Percentiles rank a stretch among this genome's conserved stretches.
Conservation (phyloP, 768 basidiomycete genomes). For the Daedalea quercina region DNA sequence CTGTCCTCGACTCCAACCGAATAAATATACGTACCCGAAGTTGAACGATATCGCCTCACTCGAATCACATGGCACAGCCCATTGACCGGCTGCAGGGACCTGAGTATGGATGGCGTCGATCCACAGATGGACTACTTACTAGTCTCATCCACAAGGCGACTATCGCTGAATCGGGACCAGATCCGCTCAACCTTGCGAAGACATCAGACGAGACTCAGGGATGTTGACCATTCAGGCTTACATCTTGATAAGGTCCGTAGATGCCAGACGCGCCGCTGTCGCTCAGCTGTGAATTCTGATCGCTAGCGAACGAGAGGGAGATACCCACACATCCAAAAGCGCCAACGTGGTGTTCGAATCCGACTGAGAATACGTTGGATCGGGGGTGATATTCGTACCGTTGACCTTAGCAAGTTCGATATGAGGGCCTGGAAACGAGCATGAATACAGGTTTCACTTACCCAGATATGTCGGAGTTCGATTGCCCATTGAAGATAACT, state of each 20-base stretch:
- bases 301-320: neutral
- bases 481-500: slow-evolving; percentile 78
- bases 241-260: slow-evolving; percentile 75
- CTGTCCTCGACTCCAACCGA: neutral
- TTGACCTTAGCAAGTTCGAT: slow-evolving; percentile 41
- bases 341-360: slow-evolving; percentile 55
- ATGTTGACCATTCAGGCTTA: slow-evolving; percentile 24
- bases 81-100: slow-evolving; percentile 46
- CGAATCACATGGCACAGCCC: slow-evolving; percentile 70
- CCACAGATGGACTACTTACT: slow-evolving; percentile 27
- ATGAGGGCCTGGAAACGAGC: neutral
- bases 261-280: slow-evolving; percentile 63
- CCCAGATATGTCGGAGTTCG: slow-evolving; percentile 47
- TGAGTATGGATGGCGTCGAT: neutral
- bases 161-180: slow-evolving; percentile 50
- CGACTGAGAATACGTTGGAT: slow-evolving; percentile 57
- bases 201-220: slow-evolving; percentile 1
- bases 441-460: slow-evolving; percentile 23
- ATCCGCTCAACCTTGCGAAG: slow-evolving; percentile 54
- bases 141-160: slow-evolving; percentile 58
- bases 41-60: slow-evolving; percentile 52
- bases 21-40: slow-evolving; percentile 53
- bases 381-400: slow-evolving; percentile 40
- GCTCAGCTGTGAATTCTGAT: neutral
- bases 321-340: slow-evolving; percentile 63